Percentiles rank a stretch among this genome's conserved stretches.
These are phyloP conservation scores for Orbilia oligospora DNA, from an alignment of 2,329 filamentous ascomycete species.

Conservation along the genomic window DNA sequence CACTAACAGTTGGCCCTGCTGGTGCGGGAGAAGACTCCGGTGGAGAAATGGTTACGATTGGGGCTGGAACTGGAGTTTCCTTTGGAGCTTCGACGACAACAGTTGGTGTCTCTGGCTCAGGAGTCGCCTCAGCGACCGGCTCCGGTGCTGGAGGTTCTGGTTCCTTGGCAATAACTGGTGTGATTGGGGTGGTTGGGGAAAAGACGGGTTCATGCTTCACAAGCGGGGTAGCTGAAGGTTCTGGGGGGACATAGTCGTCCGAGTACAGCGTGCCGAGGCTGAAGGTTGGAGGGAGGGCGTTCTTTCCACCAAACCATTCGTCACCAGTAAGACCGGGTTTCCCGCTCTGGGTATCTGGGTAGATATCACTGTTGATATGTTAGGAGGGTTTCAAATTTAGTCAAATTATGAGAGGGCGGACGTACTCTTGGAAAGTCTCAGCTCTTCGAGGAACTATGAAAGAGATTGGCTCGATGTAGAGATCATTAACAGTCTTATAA, in stretches of 20 bases:
- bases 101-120: conserved; percentile 78
- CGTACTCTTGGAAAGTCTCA: conserved; percentile 63
- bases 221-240: conserved; percentile 15
- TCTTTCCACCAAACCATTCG: conserved; percentile 91
- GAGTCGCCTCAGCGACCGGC: conserved; percentile 75
- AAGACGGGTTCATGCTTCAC: conserved; percentile 71
- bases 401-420: not conserved
- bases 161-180: conserved; percentile 75
- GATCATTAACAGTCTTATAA: conserved; percentile 96
- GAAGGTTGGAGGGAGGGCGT: conserved; percentile 87
- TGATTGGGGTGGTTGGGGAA: conserved; percentile 70
- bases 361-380: conserved; percentile 93
- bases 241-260: conserved; percentile 68
- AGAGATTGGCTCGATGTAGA: conserved; percentile 94
- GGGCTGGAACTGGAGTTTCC: conserved; percentile 68
- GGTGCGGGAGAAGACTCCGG: conserved; percentile 40
- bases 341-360: conserved; percentile 83
- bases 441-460: conserved; percentile 91
- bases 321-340: conserved; percentile 83
- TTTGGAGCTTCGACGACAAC: conserved; percentile 79
- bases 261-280: conserved; percentile 89
- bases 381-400: not conserved
- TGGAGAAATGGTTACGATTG: conserved; percentile 61
- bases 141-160: conserved; percentile 86
- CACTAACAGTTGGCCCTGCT: conserved; percentile 51